Evolutionary conservation across 2,329 filamentous ascomycete species (phyloP), one percentile per base, ranked within the genome.

Genomic region (Penicillium sp.): DNA sequence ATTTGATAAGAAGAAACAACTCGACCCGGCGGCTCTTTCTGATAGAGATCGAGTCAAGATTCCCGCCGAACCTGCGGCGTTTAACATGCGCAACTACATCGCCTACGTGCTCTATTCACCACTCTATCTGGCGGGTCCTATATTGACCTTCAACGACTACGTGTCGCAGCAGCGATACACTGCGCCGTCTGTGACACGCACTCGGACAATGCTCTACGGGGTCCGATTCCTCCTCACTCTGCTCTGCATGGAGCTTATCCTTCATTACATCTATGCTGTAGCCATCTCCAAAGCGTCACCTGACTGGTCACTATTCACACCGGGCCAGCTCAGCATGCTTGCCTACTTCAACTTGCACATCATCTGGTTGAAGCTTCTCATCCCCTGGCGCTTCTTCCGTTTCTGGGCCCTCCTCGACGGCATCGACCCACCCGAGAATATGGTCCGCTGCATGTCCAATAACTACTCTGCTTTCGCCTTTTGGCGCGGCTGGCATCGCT

Each of bases 141-240:
- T 98, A 61, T 67, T 98, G 51, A 97, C 90, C 10, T 98, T 97
- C 75, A 98, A 98, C 70, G 94, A 98, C 74, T 98, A 93, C 74
- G 84, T 97, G 52, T 86, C 87, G 0, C 93, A 98, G 67, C 77
- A 78, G 50, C 85, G 87, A 56, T 86, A 91, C 69, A 79, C 77
- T 10, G 71, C 87, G 0, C 78, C 84, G 9, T 89, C 81, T 47
- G 84, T 93, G 59, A 86, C 84, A 55, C 69, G 68, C 3, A 69
- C 73, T 2, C 87, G 90, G 44, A 96, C 86, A 1, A 65, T 85
- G 24, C 81, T 88, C 37, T 98, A 98, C 63, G 89, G 77, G 18
- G 69, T 95, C 38, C 89, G 93, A 20, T 94, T 97, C 65, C 66
- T 85, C 16, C 69, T 96, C 40, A 82, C 83, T 11, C 77, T 98